Percentiles rank a stretch among this genome's conserved stretches.
These are phyloP conservation scores for Penicillium paxilli DNA, from an alignment of 495 filamentous ascomycete genomes.

Conservation along the genomic window DNA sequence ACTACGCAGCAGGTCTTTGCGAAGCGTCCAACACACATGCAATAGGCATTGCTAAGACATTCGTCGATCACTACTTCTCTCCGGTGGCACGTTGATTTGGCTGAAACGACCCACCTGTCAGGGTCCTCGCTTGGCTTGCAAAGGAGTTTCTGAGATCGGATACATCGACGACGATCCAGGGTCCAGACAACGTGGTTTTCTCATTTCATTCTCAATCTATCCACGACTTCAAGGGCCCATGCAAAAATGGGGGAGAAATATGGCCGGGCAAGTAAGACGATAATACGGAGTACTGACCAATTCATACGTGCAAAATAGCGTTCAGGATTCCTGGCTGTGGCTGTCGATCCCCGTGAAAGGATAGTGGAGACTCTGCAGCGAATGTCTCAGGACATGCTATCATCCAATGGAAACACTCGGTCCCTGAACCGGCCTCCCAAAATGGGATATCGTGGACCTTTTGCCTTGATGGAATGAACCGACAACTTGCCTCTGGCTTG, in stretches of 20 bases:
- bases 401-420: constrained; percentile 1
- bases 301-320: not conserved
- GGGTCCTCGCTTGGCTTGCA: constrained; percentile 6
- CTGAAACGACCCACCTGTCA: constrained; percentile 18
- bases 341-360: constrained; percentile 14
- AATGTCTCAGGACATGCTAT: constrained; percentile 10
- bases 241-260: not conserved
- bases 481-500: not conserved
- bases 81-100: constrained; percentile 2
- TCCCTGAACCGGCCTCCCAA: constrained; percentile 8
- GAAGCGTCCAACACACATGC: too few species aligned
- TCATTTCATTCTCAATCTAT: constrained; percentile 1
- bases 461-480: not conserved
- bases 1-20: too few species aligned
- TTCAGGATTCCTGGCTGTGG: constrained; percentile 3
- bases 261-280: not conserved
- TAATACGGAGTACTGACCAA: not conserved
- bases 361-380: constrained; percentile 10
- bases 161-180: not conserved
- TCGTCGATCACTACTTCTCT: constrained; percentile 17
- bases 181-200: not conserved
- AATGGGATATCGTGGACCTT: not conserved
- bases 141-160: not conserved
- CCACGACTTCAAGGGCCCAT: not conserved
- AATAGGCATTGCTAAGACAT: not conserved